Base-by-base conservation (phyloP, 257 asterid genomes). In the Linderniella brevidens region DNA sequence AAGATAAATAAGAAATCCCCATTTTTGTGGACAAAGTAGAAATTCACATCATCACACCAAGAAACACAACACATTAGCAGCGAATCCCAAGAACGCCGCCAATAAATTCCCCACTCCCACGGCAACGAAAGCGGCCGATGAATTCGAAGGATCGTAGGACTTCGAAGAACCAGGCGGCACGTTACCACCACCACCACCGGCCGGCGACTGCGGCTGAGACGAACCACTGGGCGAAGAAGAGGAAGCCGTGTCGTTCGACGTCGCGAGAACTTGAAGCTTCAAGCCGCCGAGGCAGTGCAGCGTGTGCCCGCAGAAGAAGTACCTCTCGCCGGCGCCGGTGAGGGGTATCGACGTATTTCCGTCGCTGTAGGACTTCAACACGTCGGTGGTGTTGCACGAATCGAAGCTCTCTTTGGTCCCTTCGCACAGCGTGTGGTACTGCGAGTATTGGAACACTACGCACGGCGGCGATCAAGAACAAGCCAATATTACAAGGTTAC, bases 251-350 rank as follows among this genome's bases (percentile, higher is more conserved):
- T 25, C 32, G 32, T 25, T 25, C 32, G 3, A 2, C 4, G 32
- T 25, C 32, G 6, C 80, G 17, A 52, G 50, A 4, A 67, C 90
- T 9, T 67, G 93, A 49, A 86, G 77, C 35, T 86, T 86, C 96
- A 79, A 72, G 42, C 96, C 96, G 1, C 78, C 90, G 9, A 82
- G 75, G 46, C 96, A 86, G 52, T 82, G 80, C 59, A 86, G 32
- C 62, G 69, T 72, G 40, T 79, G 79, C 14, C 93, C 90, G 41
- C 93, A 76, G 9, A 74, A 55, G 14, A 76, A 82, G 54, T 63
- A 82, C 55, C 75, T 71, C 7, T 82, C 82, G 0, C 86, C 94
- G 0, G 79, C 68, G 11, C 19, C 38, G 0, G 78, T 60, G 50
- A 82, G 55, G 11, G 68, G 54, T 18, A 68, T 38, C 0, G 84